Evolutionary conservation across 768 basidiomycete species (phyloP), one percentile per base, ranked within the genome.

Genomic region (Tylopilus vinaceipallidus): DNA sequence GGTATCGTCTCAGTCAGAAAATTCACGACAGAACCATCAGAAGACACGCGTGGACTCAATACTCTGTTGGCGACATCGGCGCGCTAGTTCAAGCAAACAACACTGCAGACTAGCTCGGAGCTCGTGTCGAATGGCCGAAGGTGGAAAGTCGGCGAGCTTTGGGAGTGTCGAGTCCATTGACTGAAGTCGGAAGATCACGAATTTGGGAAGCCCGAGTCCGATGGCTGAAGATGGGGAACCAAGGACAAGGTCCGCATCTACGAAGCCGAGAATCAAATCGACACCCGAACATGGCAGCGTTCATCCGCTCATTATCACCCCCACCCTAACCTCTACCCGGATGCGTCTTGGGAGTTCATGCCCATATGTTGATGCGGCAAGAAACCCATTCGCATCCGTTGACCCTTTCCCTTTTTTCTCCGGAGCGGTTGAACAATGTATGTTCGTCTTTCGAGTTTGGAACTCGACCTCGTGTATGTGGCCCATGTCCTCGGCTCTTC

Each of bases 1-100:
- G 4, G 47, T 45, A 53, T 48, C n/a, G 40, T 58, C 42, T 59
- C 42, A 11, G 30, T 40, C 27, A 38, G 48, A 59, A 59, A 58
- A 23, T 40, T 38, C 12, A 40, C 45, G 33, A 55, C 52, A 11
- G 27, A 32, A 26, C 39, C 35, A 45, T 34, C 27, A 26, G 42
- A 42, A 4, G 42, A 50, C 20, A 35, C 35, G 38, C 11, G 46
- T 39, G 56, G 55, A 38, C n/a, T 51, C 47, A n/a, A 45, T 20
- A n/a, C 17, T 48, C 46, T 47, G 34, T 57, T 20, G 35, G 42
- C 50, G 42, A 57, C 38, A 37, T 27, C 29, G 38, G 29, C 40
- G 10, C 43, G 49, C 22, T 12, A 35, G 17, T 44, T 50, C 56
- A 57, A 57, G 41, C 47, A 41, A 33, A 49, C 51, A 30, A 39